Evolutionary conservation across 2,329 filamentous ascomycete genomes (phyloP).

Genomic region (Verticillium albo-atrum): DNA sequence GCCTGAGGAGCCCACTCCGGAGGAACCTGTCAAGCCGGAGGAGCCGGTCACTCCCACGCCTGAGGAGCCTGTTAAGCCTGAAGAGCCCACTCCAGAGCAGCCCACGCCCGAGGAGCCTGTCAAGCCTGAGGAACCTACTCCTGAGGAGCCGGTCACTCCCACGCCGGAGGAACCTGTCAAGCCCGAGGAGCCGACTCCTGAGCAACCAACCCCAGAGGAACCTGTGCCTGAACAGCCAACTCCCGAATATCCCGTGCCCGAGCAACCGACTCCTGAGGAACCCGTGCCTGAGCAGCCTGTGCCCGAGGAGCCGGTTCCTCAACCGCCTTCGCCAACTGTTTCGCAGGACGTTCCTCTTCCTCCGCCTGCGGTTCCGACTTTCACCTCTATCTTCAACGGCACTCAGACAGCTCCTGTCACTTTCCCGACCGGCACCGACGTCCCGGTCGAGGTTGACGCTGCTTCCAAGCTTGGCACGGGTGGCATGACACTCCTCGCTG

Average conservation of each 20-base stretch:
- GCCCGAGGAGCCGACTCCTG: neutral
- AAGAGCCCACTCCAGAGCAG: neutral
- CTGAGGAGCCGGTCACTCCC: neutral
- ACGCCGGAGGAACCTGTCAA: neutral
- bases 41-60: neutral
- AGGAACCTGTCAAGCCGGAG: neutral
- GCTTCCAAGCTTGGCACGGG: neutral
- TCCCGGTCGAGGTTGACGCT: neutral
- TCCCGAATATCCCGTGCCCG: neutral
- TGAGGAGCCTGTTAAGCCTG: neutral
- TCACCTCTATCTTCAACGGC: neutral
- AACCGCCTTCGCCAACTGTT: neutral
- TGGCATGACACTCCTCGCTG: neutral
- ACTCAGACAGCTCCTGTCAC: neutral
- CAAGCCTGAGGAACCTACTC: neutral
- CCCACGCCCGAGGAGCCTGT: neutral
- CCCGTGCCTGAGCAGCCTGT: neutral
- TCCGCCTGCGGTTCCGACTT: neutral
- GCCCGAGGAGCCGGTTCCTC: neutral
- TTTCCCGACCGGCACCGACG: neutral
- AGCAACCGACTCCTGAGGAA: neutral
- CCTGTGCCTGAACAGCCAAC: neutral
- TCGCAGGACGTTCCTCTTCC: neutral
- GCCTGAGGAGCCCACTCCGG: neutral
- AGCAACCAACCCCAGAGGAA: neutral